Conservation (phyloP, 257 asterid genomes). For the Capsicum rhomboideum region DNA sequence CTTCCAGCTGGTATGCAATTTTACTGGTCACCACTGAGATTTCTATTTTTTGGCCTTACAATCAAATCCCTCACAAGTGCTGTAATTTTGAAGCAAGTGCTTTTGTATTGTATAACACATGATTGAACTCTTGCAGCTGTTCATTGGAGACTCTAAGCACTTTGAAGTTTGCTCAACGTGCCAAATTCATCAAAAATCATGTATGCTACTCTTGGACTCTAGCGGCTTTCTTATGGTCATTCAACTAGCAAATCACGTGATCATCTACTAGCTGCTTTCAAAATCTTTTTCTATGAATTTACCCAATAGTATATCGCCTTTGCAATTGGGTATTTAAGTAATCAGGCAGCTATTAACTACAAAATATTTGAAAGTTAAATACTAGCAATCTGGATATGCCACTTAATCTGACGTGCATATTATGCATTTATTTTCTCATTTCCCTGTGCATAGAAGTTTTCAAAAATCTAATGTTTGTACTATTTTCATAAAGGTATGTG, state of each 20-base stretch:
- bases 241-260: background rate
- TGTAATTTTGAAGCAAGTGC: background rate
- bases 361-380: background rate
- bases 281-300: background rate
- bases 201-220: slow-evolving; percentile 22
- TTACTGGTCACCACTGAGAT: background rate
- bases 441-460: background rate
- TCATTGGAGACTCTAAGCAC: slow-evolving; percentile 84
- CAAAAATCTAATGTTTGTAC: background rate
- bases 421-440: background rate
- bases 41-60: background rate
- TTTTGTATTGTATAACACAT: background rate
- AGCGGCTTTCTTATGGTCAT: slow-evolving; percentile 1
- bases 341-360: background rate
- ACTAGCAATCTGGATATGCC: background rate
- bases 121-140: slow-evolving; percentile 42
- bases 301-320: background rate
- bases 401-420: background rate
- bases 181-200: slow-evolving; percentile 75
- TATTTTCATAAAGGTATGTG: background rate
- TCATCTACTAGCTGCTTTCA: background rate
- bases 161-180: slow-evolving; percentile 87
- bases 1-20: slow-evolving; percentile 47
- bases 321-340: background rate
- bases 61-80: background rate